A percentile compares a stretch with the other conserved stretches of the same genome.
phyloP scores from a whole-genome alignment of 83 land plant genomes.

The Larix sibirica region DNA sequence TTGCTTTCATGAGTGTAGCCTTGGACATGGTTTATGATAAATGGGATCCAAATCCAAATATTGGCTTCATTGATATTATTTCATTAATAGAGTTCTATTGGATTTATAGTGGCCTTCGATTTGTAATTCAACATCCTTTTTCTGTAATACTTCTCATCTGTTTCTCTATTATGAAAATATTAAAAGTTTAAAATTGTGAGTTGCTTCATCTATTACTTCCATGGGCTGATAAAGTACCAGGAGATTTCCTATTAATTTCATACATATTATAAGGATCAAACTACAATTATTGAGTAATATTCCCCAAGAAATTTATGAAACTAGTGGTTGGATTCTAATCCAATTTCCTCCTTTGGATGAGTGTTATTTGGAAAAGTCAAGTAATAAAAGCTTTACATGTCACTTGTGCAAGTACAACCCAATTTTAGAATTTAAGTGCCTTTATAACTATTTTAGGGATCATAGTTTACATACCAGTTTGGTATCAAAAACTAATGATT shows the following conservation, averaged over 20 bases:
- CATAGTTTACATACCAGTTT: no score
- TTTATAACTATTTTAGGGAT: no score
- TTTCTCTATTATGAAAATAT: background rate
- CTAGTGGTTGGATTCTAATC: background rate
- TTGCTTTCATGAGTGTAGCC: slow-evolving; percentile 88
- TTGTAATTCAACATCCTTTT: slow-evolving; percentile 54
- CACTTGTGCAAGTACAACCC: no score
- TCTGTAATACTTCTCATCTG: background rate
- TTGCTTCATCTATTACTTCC: background rate
- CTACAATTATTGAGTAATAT: background rate
- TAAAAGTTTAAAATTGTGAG: background rate
- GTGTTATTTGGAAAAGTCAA: no score
- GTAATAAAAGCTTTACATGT: no score
- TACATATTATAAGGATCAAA: background rate
- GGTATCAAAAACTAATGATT: no score
- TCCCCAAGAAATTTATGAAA: background rate
- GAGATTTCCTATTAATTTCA: background rate
- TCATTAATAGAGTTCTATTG: slow-evolving; percentile 95
- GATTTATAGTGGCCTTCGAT: slow-evolving; percentile 93
- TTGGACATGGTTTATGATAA: slow-evolving; percentile 73
- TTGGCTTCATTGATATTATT: slow-evolving; percentile 96
- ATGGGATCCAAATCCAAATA: slow-evolving; percentile 88
- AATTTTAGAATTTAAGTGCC: no score
- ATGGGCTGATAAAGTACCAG: no score
- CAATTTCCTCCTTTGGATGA: no score